Evolutionary conservation across 106 monocot genomes (phyloP), one percentile per base, ranked within the genome.

Genomic region (Hemerocallis citrina): DNA sequence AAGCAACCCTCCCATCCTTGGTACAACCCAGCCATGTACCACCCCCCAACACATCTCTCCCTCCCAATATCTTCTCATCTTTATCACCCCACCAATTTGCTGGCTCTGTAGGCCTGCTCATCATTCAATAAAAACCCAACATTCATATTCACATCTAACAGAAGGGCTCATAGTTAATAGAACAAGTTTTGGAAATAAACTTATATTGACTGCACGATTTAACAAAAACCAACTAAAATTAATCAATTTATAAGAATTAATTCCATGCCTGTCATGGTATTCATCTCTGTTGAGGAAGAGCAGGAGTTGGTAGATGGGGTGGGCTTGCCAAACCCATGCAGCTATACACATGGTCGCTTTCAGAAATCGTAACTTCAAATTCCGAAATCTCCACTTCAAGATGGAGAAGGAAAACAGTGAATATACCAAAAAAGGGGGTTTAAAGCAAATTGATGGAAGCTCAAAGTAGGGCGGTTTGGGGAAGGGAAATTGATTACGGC

Each of bases 1-100:
- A 96, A 33, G 96, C 84, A 42, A 96, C 25, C 59, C 79, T 83
- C 34, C 96, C 90, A 50, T 84, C 69, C 44, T 61, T 77, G 33
- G 91, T 91, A 68, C 84, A 91, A 12, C 81, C 96, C 66, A 96
- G 42, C 96, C 96, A 96, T 55, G 91, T 91, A 13, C 96, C 96
- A 21, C 91, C 96, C 21, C 71, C 96, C 9, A 72, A 31, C 13
- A 49, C 71, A 57, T 96, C 96, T 45, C 84, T 86, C 5, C 96
- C 96, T 59, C 87, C 96, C 34, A 91, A 45, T 67, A 96, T 79
- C 66, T 88, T 84, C 60, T 71, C 15, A 7, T 34, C 28, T 0
- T 52, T 72, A 27, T 83, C 77, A 0, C 86, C 86, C 90, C 95
- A 90, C 90, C 90, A 85, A 33, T 68, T 83, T 17, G 70, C 72